A percentile compares a stretch with the other conserved stretches of the same genome.
These are phyloP conservation scores for Teratosphaeria epicoccoides DNA, from an alignment of 2,329 filamentous ascomycete species.

Conservation along the genomic window DNA sequence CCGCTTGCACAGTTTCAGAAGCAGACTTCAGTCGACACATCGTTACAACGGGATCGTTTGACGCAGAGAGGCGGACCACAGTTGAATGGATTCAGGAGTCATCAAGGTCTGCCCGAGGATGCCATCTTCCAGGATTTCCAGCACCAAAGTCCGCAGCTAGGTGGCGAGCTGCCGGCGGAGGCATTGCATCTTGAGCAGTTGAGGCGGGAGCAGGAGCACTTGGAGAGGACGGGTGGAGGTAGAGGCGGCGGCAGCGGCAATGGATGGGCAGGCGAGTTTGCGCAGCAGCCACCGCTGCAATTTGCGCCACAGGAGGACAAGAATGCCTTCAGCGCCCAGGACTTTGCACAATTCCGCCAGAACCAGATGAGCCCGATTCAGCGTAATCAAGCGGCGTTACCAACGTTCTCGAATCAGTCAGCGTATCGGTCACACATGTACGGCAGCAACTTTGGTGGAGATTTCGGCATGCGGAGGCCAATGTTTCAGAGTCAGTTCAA, in stretches of 20 bases:
- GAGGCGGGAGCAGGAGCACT: conserved; percentile 50
- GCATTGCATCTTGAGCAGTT: conserved; percentile 59
- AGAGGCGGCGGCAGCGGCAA: conserved; percentile 13
- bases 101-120: conserved; percentile 19
- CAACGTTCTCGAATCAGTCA: conserved; percentile 29
- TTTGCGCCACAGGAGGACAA: conserved; percentile 15
- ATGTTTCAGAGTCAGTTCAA: conserved; percentile 18
- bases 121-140: conserved; percentile 34
- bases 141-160: conserved; percentile 59
- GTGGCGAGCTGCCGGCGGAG: conserved; percentile 41
- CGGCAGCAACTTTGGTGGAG: conserved; percentile 44
- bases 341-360: conserved; percentile 81
- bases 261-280: conserved; percentile 26
- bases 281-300: conserved; percentile 18
- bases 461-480: conserved; percentile 41
- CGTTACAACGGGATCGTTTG: conserved; percentile 80
- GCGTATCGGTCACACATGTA: conserved; percentile 48
- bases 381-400: conserved; percentile 33
- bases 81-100: conserved; percentile 23
- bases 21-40: conserved; percentile 92
- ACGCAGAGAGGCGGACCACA: conserved; percentile 16
- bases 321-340: conserved; percentile 58
- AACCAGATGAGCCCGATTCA: conserved; percentile 49
- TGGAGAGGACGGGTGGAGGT: conserved; percentile 15
- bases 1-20: conserved; percentile 96